Evolutionary conservation across 495 filamentous ascomycete species (phyloP).

Genomic region (Aspergillus biplanus): DNA sequence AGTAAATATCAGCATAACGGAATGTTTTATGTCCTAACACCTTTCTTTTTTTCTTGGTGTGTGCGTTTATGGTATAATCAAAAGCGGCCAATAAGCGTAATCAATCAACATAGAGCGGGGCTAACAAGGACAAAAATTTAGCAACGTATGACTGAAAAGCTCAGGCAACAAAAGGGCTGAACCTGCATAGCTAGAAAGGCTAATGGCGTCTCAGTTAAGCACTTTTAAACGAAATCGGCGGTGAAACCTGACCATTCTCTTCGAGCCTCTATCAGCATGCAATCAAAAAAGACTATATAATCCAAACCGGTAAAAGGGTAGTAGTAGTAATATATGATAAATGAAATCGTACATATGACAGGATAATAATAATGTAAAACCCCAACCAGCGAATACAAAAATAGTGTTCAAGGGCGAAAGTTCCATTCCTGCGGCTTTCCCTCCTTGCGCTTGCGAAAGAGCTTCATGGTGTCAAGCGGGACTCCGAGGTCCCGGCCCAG

Average conservation of each 20-base stretch:
- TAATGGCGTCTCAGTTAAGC: not conserved
- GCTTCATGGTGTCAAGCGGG: not conserved
- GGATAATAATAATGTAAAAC: not conserved
- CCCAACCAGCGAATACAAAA: not conserved
- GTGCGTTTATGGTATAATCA: not conserved
- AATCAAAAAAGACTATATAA: not conserved
- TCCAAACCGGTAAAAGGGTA: not conserved
- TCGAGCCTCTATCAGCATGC: not conserved
- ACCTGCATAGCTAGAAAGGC: not conserved
- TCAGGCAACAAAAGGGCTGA: not conserved
- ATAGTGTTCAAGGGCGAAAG: not conserved
- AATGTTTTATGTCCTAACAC: not conserved
- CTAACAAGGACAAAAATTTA: not conserved
- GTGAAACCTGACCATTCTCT: not conserved
- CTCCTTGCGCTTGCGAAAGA: not conserved
- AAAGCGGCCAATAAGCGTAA: not conserved
- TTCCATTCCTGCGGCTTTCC: not conserved
- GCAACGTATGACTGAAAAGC: too few relatives aligned
- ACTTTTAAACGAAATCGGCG: not conserved
- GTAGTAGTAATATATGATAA: slow-evolving; percentile 2
- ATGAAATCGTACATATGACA: slow-evolving; percentile 1
- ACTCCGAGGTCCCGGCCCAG: not conserved
- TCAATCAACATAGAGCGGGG: not conserved
- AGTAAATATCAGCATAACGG: too few relatives aligned
- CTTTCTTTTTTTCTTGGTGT: not conserved